Conservation (phyloP, 2,329 filamentous ascomycete genomes). For the Magnaporthiopsis incrustans region DNA sequence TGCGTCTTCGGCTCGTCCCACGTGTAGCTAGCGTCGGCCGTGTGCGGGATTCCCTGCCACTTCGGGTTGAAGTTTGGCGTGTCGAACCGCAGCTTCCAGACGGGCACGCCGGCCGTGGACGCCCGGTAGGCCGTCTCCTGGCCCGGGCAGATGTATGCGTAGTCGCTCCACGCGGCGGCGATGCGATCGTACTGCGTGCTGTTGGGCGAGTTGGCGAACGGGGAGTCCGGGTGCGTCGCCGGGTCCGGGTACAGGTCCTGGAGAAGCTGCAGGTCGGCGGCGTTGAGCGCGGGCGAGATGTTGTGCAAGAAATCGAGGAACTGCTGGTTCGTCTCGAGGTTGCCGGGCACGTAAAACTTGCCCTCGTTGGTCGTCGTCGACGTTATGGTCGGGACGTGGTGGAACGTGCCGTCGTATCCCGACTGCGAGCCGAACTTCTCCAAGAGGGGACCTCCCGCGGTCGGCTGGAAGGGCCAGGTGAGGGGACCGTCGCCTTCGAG, state of each 20-base stretch:
- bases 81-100: constrained; percentile 5
- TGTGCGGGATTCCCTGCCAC: constrained; percentile 4
- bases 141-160: constrained; percentile 32
- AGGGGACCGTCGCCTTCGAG: constrained; percentile 26
- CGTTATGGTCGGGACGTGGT: constrained; percentile 30
- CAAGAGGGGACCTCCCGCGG: constrained; percentile 31
- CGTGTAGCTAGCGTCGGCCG: constrained; percentile 1
- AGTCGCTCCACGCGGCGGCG: constrained; percentile 46
- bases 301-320: constrained; percentile 30
- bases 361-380: constrained; percentile 36
- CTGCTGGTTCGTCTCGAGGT: constrained; percentile 22
- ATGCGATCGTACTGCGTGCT: constrained; percentile 43
- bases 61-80: background rate
- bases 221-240: constrained; percentile 19
- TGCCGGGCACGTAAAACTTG: constrained; percentile 31
- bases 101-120: background rate
- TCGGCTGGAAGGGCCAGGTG: constrained; percentile 46
- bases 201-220: constrained; percentile 29
- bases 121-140: constrained; percentile 4
- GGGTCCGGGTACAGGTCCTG: constrained; percentile 33
- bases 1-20: constrained; percentile 5
- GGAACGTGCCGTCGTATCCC: constrained; percentile 19
- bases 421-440: constrained; percentile 19
- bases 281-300: constrained; percentile 29
- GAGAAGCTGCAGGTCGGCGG: constrained; percentile 26